Evolutionary conservation across 2,329 filamentous ascomycete genomes (phyloP), one percentile per base, ranked within the genome.

Genomic region (Curvularia spicifera): DNA sequence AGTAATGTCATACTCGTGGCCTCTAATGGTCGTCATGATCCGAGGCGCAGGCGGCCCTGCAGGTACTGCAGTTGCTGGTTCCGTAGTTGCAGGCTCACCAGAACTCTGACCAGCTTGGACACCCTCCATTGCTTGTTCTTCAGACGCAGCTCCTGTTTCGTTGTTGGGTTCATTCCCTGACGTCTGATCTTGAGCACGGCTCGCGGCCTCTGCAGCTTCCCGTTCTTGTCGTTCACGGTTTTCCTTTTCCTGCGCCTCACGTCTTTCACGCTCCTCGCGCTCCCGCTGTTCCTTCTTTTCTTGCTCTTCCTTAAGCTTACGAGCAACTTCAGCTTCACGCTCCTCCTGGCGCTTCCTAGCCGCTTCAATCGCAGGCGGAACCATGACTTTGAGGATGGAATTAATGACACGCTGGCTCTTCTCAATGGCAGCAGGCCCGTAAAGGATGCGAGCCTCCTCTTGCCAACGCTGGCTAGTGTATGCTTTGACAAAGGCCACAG

Each of bases 1-100:
- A 0, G 95, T 99, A 48, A 99, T 95, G 75, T 99, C 95, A 52
- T 96, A 86, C 69, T 95, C 88, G 63, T 91, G 90, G 26, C 93
- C 94, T 59, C 93, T 84, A 53, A 99, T 93, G 1, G 86, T 93
- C 15, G 91, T 96, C 68, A 89, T 89, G 29, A 96, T 85, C 47
- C 93, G 89, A 52, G 73, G 70, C 45, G 84, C 80, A n/a, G 66
- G 47, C 40, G 53, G 56, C n/a, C 62, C 64, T 49, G 66, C 52
- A 12, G 56, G 57, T 40, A 62, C 64, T 50, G 64, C 48, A 15
- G 56, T 37, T 9, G 42, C n/a, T 13, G 69, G 44, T 50, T 81
- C 76, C 29, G 56, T 58, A 26, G 50, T 28, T 10, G 46, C 42
- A 28, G 53, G 9, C 20, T 47, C 45, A 31, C 80, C 71, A 53